Evolutionary conservation across 192 early-diverging fungal genomes (phyloP).

Genomic region (Kickxella alabastrina): DNA sequence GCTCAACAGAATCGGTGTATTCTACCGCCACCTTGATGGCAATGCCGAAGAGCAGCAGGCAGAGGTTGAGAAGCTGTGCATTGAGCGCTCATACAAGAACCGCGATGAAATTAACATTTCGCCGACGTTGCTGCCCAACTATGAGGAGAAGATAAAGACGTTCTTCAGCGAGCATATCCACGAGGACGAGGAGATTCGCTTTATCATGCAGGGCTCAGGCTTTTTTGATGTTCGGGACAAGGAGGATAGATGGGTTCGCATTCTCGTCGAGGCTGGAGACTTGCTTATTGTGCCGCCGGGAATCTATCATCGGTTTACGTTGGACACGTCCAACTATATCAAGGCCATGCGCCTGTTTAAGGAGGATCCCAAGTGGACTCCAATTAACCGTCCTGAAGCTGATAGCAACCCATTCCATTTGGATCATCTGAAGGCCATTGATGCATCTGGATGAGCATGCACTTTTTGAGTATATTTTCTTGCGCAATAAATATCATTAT

Average conservation of each 20-base stretch:
- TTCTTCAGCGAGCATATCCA: constrained; percentile 95
- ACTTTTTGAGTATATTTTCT: too few relatives aligned
- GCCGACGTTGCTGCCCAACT: constrained; percentile 73
- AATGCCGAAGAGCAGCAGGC: constrained; percentile 52
- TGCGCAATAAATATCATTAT: too few relatives aligned
- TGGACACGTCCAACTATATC: constrained; percentile 82
- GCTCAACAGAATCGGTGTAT: constrained; percentile 66
- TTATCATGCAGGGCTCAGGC: constrained; percentile 83
- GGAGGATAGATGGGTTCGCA: constrained; percentile 79
- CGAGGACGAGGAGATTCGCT: constrained; percentile 97
- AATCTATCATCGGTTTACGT: constrained; percentile 94
- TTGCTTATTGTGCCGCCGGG: constrained; percentile 90
- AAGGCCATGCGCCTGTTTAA: constrained; percentile 82
- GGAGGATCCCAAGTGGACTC: constrained; percentile 80
- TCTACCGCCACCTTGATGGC: constrained; percentile 63
- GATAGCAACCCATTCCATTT: constrained; percentile 57
- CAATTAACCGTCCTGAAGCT: constrained; percentile 67
- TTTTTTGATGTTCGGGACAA: constrained; percentile 82
- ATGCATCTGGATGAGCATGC: constrained; percentile 2
- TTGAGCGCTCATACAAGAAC: constrained; percentile 85
- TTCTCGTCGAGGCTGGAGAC: constrained; percentile 67
- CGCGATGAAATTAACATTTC: constrained; percentile 85
- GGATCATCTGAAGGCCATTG: constrained; percentile 48
- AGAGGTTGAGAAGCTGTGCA: constrained; percentile 64
- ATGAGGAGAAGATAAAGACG: constrained; percentile 88